phyloP scores from a whole-genome alignment of 306 rosid genomes.

The Vigna hirtella region DNA sequence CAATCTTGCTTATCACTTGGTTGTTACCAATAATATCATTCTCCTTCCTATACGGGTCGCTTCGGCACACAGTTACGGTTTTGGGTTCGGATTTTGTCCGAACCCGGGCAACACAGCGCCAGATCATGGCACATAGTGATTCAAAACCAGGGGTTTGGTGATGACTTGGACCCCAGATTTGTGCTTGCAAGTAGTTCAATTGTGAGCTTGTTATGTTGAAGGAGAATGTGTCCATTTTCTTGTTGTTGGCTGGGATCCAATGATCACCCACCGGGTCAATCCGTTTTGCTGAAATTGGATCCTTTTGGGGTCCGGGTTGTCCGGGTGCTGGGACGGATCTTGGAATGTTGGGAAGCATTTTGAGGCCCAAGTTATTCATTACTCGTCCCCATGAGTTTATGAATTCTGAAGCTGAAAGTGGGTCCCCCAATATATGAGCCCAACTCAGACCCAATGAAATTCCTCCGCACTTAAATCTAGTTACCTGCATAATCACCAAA shows the following conservation, averaged over 20 bases:
- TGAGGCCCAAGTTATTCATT: slow-evolving; percentile 29
- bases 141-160: slow-evolving; percentile 66
- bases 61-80: slow-evolving; percentile 61
- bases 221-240: slow-evolving; percentile 75
- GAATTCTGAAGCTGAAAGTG: slow-evolving; percentile 58
- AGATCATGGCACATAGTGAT: slow-evolving; percentile 68
- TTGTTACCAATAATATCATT: slow-evolving; percentile 53
- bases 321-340: slow-evolving; percentile 6
- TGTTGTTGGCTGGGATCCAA: slow-evolving; percentile 66
- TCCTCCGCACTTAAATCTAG: slow-evolving; percentile 76
- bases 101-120: slow-evolving; percentile 65
- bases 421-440: slow-evolving; percentile 83
- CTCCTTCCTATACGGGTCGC: slow-evolving; percentile 19
- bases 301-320: neutral
- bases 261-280: slow-evolving; percentile 81
- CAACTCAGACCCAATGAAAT: slow-evolving; percentile 80
- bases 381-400: slow-evolving; percentile 51
- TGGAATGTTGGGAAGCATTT: slow-evolving; percentile 37
- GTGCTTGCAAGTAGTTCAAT: slow-evolving; percentile 49
- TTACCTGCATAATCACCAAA: slow-evolving; percentile 49
- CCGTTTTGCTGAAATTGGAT: slow-evolving; percentile 54
- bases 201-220: slow-evolving; percentile 60
- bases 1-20: slow-evolving; percentile 66
- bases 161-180: slow-evolving; percentile 48
- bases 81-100: slow-evolving; percentile 59